Evolutionary conservation across 1,284 basidiomycete species (phyloP), one percentile per base, ranked within the genome.

Genomic region (Ustilago shanxiensis): DNA sequence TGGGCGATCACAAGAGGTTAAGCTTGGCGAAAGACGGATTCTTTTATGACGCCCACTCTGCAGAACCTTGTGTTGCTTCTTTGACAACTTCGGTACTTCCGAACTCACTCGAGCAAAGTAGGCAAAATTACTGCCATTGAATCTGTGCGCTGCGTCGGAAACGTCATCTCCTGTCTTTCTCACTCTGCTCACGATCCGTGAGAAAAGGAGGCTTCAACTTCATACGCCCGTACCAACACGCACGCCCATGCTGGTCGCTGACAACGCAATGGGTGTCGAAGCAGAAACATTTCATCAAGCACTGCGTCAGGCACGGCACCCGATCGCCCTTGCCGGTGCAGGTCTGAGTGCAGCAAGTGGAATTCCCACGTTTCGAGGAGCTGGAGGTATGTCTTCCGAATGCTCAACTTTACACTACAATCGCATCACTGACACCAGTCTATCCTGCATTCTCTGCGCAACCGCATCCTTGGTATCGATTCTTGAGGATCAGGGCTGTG

Each of bases 321-420:
- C 91, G 45, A 86, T 91, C 3, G 88, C 89, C 18, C 81, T 91
- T 1, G 88, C 90, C 24, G 90, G 91, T 9, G 91, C 90, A 55
- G 90, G 90, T 8, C 90, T 90, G 49, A 89, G 90, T 89, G 61
- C 49, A 84, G 79, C 58, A 28, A 64, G 66, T 89, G 90, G 90
- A 2, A 91, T 91, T 20, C 88, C 90, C 5, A 91, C 90, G 0
- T 91, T 90, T 82, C 85, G 90, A 79, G 90, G 89, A 13, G 86
- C 88, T 18, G 90, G 90, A 39, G 90, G 73, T 77, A 53, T 3
- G 72, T 66, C 3, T n/a, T n/a, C 20, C n/a, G n/a, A n/a, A n/a
- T n/a, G n/a, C n/a, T n/a, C n/a, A n/a, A n/a, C n/a, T n/a, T n/a
- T n/a, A n/a, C n/a, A n/a, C n/a, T n/a, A n/a, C n/a, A n/a, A n/a